Base-by-base conservation (phyloP, 2,329 filamentous ascomycete species). In the Aspergillus unguis region DNA sequence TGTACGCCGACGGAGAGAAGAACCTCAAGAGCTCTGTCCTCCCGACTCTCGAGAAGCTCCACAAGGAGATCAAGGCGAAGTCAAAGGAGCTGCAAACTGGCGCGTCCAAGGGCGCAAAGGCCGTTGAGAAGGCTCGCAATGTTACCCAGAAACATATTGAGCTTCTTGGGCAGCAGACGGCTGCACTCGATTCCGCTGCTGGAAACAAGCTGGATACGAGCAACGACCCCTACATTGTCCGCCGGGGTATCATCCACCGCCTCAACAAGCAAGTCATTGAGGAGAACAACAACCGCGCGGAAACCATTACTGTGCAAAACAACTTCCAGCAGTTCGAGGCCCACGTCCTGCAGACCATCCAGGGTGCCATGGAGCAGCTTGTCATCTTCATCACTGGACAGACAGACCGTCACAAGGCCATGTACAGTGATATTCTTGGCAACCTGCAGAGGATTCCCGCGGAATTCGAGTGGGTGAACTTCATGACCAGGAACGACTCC, bases 1-100 rank as follows among this genome's bases (percentile, higher is more conserved):
- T 88, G 67, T 92, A 96, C 71, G 76, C 86, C 63, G 92, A 97
- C 71, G 96, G 92, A 5, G 91, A 94, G 63, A 94, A 94, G 78
- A 89, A 85, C 62, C 81, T 99, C 61, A 95, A 92, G 74, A 86
- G 85, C 54, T 85, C 86, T 10, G 88, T 97, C 29, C 80, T 96
- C 23, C 94, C 92, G 35, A 86, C 92, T 58, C 86, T 99, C 67
- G 90, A 95, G 64, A 87, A 91, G 48, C 80, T 99, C 44, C 92
- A 97, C 77, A 86, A 90, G 70, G 94, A 97, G 71, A 94, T 99
- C 79, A 99, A 97, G 81, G 85, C 88, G 76, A 97, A 97, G 78
- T 81, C 84, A 58, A 97, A 97, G 78, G 92, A 96, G 74, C 81
- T 99, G 45, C 80, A 83, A 40, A 81, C 85, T 56, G 92, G 92